Percentiles rank a stretch among this genome's conserved stretches.
Evolutionary conservation across 805 yeast species (phyloP).

Genomic region (Pichia nanzhaoensis): DNA sequence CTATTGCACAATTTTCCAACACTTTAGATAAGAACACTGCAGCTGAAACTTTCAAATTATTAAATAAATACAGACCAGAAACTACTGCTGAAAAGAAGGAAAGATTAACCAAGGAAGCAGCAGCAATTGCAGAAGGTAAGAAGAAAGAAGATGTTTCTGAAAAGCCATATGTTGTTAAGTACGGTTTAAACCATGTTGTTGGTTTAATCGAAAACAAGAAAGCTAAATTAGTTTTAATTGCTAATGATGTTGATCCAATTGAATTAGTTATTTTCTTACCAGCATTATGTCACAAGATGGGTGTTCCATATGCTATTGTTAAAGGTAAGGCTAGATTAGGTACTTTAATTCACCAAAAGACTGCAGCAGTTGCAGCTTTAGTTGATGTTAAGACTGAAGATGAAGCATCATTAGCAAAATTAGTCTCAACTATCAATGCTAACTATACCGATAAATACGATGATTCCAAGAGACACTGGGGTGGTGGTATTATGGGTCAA

Average conservation of each 20-base stretch:
- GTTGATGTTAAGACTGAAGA: constrained; percentile 94
- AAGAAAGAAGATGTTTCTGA: constrained; percentile 93
- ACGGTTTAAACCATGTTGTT: constrained; percentile 99
- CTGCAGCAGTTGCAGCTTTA: constrained; percentile 94
- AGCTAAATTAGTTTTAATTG: constrained; percentile 94
- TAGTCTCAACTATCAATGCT: constrained; percentile 87
- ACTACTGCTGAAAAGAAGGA: constrained; percentile 96
- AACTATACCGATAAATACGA: constrained; percentile 93
- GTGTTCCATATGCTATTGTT: constrained; percentile 97
- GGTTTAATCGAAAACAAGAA: constrained; percentile 96
- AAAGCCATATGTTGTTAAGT: constrained; percentile 95
- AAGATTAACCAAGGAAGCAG: constrained; percentile 98
- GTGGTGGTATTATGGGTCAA: constrained; percentile 98
- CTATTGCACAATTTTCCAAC: constrained; percentile 93
- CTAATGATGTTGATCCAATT: constrained; percentile 98
- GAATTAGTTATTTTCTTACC: constrained; percentile 97
- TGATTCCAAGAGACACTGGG: constrained; percentile 98
- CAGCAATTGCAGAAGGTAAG: constrained; percentile 98
- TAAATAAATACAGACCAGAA: constrained; percentile 99
- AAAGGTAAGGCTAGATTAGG: constrained; percentile 99
- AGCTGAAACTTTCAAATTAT: constrained; percentile 90
- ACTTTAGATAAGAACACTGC: constrained; percentile 99
- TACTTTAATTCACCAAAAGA: constrained; percentile 94
- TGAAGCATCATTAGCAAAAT: constrained; percentile 88
- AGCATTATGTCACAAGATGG: constrained; percentile 98